Percentiles rank a stretch among this genome's conserved stretches.
phyloP scores from a whole-genome alignment of 257 asterid genomes.

The Ehretia macrophylla region DNA sequence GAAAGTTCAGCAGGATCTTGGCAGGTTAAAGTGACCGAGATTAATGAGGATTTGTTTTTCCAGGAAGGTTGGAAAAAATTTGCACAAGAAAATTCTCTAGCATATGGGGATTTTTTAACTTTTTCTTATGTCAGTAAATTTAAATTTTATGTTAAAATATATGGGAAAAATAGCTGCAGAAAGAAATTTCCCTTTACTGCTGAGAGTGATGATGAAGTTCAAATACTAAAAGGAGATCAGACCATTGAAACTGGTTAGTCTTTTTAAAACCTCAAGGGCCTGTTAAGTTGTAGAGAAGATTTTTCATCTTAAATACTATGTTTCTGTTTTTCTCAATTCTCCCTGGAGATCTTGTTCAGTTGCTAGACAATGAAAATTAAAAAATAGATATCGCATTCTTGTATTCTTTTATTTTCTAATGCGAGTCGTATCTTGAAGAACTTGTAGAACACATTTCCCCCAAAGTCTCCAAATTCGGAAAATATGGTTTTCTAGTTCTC shows the following conservation, averaged over 20 bases:
- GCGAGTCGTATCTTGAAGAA: too few relatives aligned
- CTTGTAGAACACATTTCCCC: too few relatives aligned
- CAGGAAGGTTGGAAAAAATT: slow-evolving; percentile 7
- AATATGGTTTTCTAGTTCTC: too few relatives aligned
- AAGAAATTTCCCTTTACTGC: neutral
- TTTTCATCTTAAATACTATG: too few relatives aligned
- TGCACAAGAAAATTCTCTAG: neutral
- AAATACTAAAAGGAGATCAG: neutral
- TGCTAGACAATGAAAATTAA: too few relatives aligned
- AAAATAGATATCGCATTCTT: too few relatives aligned
- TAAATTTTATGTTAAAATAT: neutral
- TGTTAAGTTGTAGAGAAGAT: too few relatives aligned
- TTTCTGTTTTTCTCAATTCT: too few relatives aligned
- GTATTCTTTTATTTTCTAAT: too few relatives aligned
- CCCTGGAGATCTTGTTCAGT: too few relatives aligned
- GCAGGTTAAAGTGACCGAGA: slow-evolving; percentile 7
- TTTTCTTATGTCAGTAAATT: slow-evolving; percentile 7
- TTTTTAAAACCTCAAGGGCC: neutral
- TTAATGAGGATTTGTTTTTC: neutral
- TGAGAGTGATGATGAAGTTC: neutral
- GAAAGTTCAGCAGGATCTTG: slow-evolving; percentile 7
- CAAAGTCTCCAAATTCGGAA: too few relatives aligned
- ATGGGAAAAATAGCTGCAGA: neutral
- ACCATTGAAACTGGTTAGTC: neutral
- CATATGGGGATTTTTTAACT: slow-evolving; percentile 8